A percentile compares a stretch with the other conserved stretches of the same genome.
phyloP scores from a whole-genome alignment of 192 early-diverging fungal species.

The Podila epicladia region DNA sequence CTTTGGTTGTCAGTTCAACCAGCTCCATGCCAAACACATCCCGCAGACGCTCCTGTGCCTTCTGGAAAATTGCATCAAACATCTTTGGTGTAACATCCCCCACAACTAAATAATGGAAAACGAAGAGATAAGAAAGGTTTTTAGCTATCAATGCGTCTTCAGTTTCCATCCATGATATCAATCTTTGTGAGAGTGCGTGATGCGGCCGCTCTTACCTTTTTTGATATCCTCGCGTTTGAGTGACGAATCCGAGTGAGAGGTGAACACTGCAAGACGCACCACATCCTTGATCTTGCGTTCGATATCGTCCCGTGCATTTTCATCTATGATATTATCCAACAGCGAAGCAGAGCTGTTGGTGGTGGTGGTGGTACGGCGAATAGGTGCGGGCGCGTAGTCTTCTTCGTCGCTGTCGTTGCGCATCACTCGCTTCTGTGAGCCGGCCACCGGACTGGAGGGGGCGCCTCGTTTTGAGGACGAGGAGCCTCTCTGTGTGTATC shows the following conservation, averaged over 20 bases:
- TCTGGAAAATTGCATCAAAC: constrained; percentile 58
- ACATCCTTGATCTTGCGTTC: constrained; percentile 67
- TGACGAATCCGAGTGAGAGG: constrained; percentile 58
- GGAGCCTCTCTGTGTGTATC: neutral
- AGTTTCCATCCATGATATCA: no score
- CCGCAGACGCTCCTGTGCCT: constrained; percentile 59
- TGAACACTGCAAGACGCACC: constrained; percentile 68
- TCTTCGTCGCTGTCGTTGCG: constrained; percentile 36
- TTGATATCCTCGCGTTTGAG: constrained; percentile 73
- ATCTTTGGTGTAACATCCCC: constrained; percentile 48
- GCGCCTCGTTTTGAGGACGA: constrained; percentile 10
- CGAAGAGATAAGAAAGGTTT: no score
- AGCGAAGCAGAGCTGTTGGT: neutral
- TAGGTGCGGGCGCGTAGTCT: neutral
- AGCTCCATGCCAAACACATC: constrained; percentile 73
- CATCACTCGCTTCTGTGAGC: constrained; percentile 37
- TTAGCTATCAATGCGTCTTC: no score
- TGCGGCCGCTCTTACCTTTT: constrained; percentile 52
- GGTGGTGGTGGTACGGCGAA: neutral
- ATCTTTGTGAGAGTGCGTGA: no score
- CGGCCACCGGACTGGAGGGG: constrained; percentile 10
- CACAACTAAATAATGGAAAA: constrained; percentile 52
- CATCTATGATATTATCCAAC: neutral
- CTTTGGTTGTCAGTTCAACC: constrained; percentile 58
- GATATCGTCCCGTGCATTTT: constrained; percentile 55